phyloP scores from a whole-genome alignment of 129 eudicot genomes.

The Chrysanthemum seticuspe region DNA sequence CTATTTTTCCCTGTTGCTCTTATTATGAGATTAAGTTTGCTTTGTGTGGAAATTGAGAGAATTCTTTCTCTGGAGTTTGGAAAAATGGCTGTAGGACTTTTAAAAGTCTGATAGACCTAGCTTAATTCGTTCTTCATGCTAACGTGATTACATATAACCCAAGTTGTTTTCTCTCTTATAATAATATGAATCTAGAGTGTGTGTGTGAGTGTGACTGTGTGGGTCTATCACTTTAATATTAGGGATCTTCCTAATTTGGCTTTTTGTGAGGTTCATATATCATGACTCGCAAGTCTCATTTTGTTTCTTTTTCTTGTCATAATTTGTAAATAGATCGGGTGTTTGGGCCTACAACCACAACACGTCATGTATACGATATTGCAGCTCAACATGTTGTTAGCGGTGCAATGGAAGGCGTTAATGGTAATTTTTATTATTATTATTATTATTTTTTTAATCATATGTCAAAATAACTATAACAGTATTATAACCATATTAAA shows the following conservation, averaged over 20 bases:
- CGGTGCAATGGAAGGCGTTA: constrained; percentile 96
- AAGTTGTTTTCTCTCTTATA: constrained; percentile 1
- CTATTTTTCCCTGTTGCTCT: not conserved
- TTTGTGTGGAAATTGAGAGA: constrained; percentile 3
- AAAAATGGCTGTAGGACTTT: not conserved
- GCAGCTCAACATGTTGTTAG: constrained; percentile 93
- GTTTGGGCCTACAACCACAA: constrained; percentile 99
- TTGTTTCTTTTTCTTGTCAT: constrained; percentile 4
- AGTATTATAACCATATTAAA: not conserved
- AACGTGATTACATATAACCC: constrained; percentile 5
- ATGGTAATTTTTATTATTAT: too few species aligned
- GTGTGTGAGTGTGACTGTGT: not conserved
- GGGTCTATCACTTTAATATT: not conserved
- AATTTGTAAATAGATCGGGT: constrained; percentile 63
- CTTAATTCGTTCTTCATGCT: not conserved
- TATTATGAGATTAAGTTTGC: constrained; percentile 9
- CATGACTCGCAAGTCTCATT: constrained; percentile 19
- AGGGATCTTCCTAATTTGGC: constrained; percentile 11
- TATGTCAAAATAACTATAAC: not conserved
- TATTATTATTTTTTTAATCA: not conserved
- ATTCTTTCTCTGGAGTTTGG: constrained; percentile 11
- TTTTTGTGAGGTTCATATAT: constrained; percentile 20
- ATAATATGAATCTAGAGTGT: constrained; percentile 1
- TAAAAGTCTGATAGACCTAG: constrained; percentile 3
- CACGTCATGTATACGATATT: constrained; percentile 93